These are phyloP conservation scores for Cyclanthera cordifolia DNA, from an alignment of 306 rosid species.

Conservation along the genomic window DNA sequence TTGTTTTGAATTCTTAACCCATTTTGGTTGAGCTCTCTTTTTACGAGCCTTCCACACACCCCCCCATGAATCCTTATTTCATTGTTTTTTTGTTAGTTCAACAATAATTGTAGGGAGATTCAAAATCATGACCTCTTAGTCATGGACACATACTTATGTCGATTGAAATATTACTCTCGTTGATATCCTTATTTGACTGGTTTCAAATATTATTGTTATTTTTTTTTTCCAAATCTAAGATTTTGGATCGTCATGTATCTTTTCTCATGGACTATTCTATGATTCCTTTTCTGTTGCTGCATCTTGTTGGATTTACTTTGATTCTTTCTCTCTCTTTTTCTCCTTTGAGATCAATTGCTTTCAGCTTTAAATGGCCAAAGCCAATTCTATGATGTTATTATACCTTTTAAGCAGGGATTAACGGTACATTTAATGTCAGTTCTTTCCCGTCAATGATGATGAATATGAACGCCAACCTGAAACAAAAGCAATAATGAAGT, in stretches of 20 bases:
- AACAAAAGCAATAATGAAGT: slow-evolving; percentile 80
- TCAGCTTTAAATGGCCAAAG: background rate
- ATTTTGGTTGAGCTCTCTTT: background rate
- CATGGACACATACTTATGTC: too few species aligned
- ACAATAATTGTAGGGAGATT: too few species aligned
- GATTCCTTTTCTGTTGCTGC: background rate
- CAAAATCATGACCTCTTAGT: too few species aligned
- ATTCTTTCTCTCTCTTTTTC: background rate
- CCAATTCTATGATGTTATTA: background rate
- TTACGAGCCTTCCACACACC: background rate
- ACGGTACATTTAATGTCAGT: slow-evolving; percentile 32
- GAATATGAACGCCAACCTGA: slow-evolving; percentile 66
- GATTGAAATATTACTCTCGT: background rate
- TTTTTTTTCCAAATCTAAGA: background rate
- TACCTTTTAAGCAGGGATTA: slow-evolving; percentile 12
- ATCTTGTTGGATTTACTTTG: background rate
- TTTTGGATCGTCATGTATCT: background rate
- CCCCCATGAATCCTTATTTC: too few species aligned
- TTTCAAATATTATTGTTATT: background rate
- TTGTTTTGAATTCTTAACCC: background rate
- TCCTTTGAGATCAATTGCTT: background rate
- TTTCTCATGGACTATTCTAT: background rate
- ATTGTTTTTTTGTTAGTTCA: too few species aligned
- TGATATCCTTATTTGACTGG: background rate
- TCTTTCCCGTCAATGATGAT: slow-evolving; percentile 43